Evolutionary conservation across 2,329 filamentous ascomycete genomes (phyloP), one percentile per base, ranked within the genome.

Genomic region (Fusarium circinatum): DNA sequence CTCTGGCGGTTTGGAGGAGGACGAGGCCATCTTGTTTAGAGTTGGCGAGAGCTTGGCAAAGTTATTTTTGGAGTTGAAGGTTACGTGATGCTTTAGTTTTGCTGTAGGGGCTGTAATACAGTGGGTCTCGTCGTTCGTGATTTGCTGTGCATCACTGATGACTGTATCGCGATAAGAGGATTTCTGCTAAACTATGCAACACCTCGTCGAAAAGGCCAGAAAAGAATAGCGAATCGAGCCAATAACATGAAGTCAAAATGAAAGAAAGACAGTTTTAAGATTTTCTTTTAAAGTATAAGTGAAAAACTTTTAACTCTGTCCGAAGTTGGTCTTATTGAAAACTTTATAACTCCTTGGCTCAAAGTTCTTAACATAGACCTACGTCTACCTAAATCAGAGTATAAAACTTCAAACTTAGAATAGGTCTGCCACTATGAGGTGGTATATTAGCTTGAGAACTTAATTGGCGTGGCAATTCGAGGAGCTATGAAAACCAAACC

Each of bases 11-110:
- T 44, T 36, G 22, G 57, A 44, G 3, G 69, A 59, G 10, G 63
- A 60, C 17, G 70, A 75, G 1, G 65, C 51, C 75, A 77, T 77
- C 24, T 34, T 32, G 26, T 39, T 39, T 39, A 28, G 34, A 22
- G 14, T 39, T 28, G 34, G 34, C 6, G 51, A 28, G 11, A 7
- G 14, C 24, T 39, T 12, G 34, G 30, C 11, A 14, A 10, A 51
- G 30, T 13, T 34, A 14, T 51, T 34, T 17, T 34, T 24, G 17
- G 48, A 24, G 30, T 34, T 51, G 17, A 12, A 54, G 26, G 20
- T 28, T 39, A 39, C 20, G 34, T 18, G 58, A 24, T 22, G 47
- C 30, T 32, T 48, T 30, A 36, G 24, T n/a, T 28, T 17, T 39
- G 22, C 24, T 20, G 18, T 14, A 24, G 7, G 12, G 24, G 30